A percentile compares a stretch with the other conserved stretches of the same genome.
Evolutionary conservation across 2,329 filamentous ascomycete species (phyloP).

Genomic region (Biscogniauxia mediterranea): DNA sequence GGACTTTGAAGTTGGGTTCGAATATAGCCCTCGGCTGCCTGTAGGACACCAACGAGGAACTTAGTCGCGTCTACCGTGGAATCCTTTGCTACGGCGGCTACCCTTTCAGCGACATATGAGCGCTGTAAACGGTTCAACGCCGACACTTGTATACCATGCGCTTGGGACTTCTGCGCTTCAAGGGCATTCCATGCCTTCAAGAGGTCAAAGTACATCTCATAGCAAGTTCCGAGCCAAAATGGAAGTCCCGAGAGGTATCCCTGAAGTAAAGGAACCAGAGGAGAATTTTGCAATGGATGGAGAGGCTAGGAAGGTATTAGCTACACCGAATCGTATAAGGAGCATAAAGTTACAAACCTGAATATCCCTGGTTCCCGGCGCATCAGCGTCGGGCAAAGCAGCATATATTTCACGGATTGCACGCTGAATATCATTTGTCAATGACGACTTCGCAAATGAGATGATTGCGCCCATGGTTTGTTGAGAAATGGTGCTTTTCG

Average conservation of each 20-base stretch:
- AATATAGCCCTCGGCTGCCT: conserved; percentile 44
- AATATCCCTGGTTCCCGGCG: conserved; percentile 35
- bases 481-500: conserved; percentile 2
- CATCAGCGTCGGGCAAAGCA: conserved; percentile 28
- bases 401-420: conserved; percentile 38
- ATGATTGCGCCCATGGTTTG: conserved; percentile 15
- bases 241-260: conserved; percentile 34
- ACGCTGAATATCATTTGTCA: conserved; percentile 32
- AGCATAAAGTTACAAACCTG: conserved; percentile 41
- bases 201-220: conserved; percentile 50
- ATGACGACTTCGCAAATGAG: conserved; percentile 30
- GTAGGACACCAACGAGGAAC: conserved; percentile 49
- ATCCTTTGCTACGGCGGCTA: conserved; percentile 58
- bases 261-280: conserved; percentile 47
- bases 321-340: conserved; percentile 17
- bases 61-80: conserved; percentile 54
- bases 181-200: conserved; percentile 42
- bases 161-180: conserved; percentile 40
- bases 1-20: conserved; percentile 27
- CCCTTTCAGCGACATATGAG: conserved; percentile 53
- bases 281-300: conserved; percentile 58
- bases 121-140: conserved; percentile 60
- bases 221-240: conserved; percentile 51
- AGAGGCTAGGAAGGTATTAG: conserved; percentile 54
- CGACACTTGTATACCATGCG: conserved; percentile 48